Percentiles rank a stretch among this genome's conserved stretches.
These are phyloP conservation scores for Brassica hybrid DNA, from an alignment of 441 rosid genomes.

Conservation along the genomic window DNA sequence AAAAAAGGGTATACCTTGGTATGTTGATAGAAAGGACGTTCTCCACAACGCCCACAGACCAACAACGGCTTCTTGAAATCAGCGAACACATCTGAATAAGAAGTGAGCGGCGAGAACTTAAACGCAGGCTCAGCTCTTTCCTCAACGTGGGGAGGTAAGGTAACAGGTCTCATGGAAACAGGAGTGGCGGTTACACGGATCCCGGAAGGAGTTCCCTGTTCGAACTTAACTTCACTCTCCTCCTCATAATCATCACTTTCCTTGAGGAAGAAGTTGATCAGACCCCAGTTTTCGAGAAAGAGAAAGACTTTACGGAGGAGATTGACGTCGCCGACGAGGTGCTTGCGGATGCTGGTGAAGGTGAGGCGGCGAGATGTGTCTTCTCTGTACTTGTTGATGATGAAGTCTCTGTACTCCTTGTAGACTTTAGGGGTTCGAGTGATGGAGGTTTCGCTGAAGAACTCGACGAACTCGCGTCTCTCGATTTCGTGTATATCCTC, in stretches of 20 bases:
- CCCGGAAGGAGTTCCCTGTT: constrained; percentile 74
- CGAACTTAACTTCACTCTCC: constrained; percentile 53
- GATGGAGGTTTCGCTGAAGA: constrained; percentile 86
- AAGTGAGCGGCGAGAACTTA: constrained; percentile 68
- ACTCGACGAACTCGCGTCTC: constrained; percentile 68
- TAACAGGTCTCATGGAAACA: constrained; percentile 63
- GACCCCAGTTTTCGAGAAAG: constrained; percentile 74
- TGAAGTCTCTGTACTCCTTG: constrained; percentile 92
- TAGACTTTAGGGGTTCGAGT: constrained; percentile 89
- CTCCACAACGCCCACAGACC: constrained; percentile 60
- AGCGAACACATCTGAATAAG: constrained; percentile 74
- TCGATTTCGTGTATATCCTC: constrained; percentile 90
- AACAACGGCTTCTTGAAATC: constrained; percentile 48
- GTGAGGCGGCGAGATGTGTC: constrained; percentile 71
- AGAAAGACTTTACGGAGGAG: constrained; percentile 76
- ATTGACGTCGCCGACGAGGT: constrained; percentile 84
- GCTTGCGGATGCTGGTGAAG: constrained; percentile 81
- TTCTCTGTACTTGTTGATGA: constrained; percentile 87
- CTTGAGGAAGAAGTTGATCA: constrained; percentile 70
- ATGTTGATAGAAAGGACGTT: constrained; percentile 48
- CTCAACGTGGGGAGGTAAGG: constrained; percentile 45
- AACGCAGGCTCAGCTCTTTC: constrained; percentile 42
- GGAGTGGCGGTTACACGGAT: constrained; percentile 78
- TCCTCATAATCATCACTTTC: neutral
- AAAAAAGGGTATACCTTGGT: constrained; percentile 40